Percentiles rank a stretch among this genome's conserved stretches.
These are phyloP conservation scores for Lolium multiflorum DNA, from an alignment of 176 grass and related monocot genomes.

Conservation along the genomic window DNA sequence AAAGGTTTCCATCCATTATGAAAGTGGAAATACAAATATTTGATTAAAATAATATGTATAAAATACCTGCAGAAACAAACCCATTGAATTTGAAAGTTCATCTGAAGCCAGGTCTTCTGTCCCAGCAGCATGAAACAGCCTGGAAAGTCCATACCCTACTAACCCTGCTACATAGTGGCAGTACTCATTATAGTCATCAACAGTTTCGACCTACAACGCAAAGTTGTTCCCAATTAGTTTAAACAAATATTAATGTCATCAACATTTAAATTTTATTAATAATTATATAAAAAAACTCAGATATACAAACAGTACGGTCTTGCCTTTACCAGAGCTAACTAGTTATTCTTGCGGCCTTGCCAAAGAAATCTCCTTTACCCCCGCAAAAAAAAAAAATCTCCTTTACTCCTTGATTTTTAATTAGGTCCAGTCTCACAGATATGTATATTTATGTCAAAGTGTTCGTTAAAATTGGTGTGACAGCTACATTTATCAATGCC, in stretches of 20 bases:
- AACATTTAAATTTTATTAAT: constrained; percentile 5
- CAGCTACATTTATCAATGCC: neutral
- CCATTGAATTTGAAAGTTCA: constrained; percentile 89
- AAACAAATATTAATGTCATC: neutral
- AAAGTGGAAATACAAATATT: constrained; percentile 13
- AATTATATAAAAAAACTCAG: neutral
- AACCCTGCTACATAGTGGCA: constrained; percentile 99
- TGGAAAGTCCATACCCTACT: constrained; percentile 93
- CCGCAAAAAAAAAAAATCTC: neutral
- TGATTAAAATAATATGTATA: constrained; percentile 6
- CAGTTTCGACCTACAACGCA: constrained; percentile 79
- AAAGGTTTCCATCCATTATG: neutral
- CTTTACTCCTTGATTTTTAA: neutral
- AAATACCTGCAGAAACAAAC: constrained; percentile 93
- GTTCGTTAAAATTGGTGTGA: neutral
- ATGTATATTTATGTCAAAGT: neutral
- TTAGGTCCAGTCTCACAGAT: neutral
- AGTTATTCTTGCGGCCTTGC: neutral
- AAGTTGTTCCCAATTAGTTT: constrained; percentile 30
- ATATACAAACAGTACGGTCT: neutral
- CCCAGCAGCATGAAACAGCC: constrained; percentile 82
- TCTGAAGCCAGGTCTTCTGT: constrained; percentile 85
- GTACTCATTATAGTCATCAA: constrained; percentile 89
- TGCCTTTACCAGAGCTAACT: neutral
- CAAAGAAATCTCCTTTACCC: neutral